phyloP scores from a whole-genome alignment of 345 rosid genomes.

The Limnanthes douglasii region DNA sequence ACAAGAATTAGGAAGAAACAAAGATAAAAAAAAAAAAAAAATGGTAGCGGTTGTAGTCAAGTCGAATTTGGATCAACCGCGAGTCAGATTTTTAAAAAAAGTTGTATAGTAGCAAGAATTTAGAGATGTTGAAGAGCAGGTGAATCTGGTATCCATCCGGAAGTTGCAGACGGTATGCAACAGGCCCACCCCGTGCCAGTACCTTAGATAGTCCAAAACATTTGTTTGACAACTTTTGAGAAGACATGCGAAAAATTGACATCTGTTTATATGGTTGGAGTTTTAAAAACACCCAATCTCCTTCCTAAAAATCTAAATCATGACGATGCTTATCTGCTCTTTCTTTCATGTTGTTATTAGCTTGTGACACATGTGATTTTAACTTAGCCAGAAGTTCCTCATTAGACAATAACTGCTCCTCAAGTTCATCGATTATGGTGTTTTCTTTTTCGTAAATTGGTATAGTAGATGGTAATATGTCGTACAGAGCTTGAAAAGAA shows the following conservation, averaged over 20 bases:
- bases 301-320: not conserved
- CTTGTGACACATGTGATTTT: too few relatives aligned
- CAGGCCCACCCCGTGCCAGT: not conserved
- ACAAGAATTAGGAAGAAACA: too few relatives aligned
- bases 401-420: too few relatives aligned
- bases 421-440: too few relatives aligned
- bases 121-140: not conserved
- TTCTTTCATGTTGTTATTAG: too few relatives aligned
- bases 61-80: too few relatives aligned
- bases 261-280: not conserved
- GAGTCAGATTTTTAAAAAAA: too few relatives aligned
- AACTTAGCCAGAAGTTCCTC: too few relatives aligned
- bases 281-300: not conserved
- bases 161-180: not conserved
- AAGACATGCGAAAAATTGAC: not conserved
- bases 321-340: not conserved
- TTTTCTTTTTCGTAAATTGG: too few relatives aligned
- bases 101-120: too few relatives aligned
- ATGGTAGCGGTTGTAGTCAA: too few relatives aligned
- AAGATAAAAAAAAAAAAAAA: too few relatives aligned
- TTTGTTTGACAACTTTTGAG: not conserved
- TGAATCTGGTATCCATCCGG: not conserved
- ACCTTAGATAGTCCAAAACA: not conserved
- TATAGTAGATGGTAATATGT: not conserved
- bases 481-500: not conserved